Percentiles rank a stretch among this genome's conserved stretches.
These are phyloP conservation scores for Cyberlindnera petersonii DNA, from an alignment of 805 yeast species.

Conservation along the genomic window DNA sequence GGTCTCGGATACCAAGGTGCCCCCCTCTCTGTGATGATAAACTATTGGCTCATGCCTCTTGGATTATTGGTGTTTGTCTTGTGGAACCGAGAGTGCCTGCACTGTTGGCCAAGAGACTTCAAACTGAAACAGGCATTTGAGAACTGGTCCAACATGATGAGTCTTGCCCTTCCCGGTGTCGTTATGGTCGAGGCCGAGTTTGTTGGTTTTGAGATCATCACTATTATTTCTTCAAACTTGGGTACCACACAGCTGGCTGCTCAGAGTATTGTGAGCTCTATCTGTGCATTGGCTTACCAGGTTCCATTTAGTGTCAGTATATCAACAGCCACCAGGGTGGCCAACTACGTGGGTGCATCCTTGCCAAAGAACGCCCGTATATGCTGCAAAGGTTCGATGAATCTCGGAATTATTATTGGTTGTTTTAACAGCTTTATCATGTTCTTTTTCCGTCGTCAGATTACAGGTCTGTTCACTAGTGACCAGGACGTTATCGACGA, in stretches of 20 bases:
- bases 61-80: slow-evolving; percentile 24
- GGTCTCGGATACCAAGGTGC: slow-evolving; percentile 84
- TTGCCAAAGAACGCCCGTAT: slow-evolving; percentile 42
- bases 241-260: slow-evolving; percentile 70
- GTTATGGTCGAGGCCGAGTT: slow-evolving; percentile 75
- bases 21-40: slow-evolving; percentile 68
- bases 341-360: slow-evolving; percentile 63
- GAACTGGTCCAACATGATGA: slow-evolving; percentile 49
- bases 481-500: slow-evolving; percentile 54
- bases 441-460: slow-evolving; percentile 42
- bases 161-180: slow-evolving; percentile 66
- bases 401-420: slow-evolving; percentile 41
- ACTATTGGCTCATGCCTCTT: slow-evolving; percentile 62
- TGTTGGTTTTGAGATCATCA: slow-evolving; percentile 67
- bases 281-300: slow-evolving; percentile 62
- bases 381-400: slow-evolving; percentile 42
- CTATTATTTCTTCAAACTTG: slow-evolving; percentile 63
- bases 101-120: slow-evolving; percentile 54
- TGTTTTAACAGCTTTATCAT: slow-evolving; percentile 48
- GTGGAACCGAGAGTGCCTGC: slow-evolving; percentile 46
- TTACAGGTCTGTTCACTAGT: slow-evolving; percentile 57
- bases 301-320: slow-evolving; percentile 69
- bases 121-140: slow-evolving; percentile 39
- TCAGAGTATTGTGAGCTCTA: slow-evolving; percentile 66
- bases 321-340: slow-evolving; percentile 69